Conservation (phyloP, 2,329 filamentous ascomycete genomes). For the Fusarium beomiforme region DNA sequence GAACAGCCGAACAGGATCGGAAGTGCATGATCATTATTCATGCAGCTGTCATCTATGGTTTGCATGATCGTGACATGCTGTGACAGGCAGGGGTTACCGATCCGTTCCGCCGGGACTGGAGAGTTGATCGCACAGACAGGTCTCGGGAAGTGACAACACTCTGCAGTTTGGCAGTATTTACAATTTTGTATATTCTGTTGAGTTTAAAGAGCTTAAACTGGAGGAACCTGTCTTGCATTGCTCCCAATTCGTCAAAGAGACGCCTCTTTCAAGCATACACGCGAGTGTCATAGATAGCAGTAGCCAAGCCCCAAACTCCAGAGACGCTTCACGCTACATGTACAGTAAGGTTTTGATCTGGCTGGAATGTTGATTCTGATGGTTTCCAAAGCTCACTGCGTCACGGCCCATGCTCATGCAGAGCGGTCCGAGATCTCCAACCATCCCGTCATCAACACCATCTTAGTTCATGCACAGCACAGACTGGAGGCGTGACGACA, state of each 20-base stretch:
- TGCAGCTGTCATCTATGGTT: not conserved
- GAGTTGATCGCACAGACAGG: not conserved
- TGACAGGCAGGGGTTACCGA: constrained; percentile 11
- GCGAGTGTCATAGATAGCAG: not conserved
- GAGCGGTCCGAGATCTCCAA: not conserved
- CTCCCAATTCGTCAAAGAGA: not conserved
- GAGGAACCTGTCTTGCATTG: not conserved
- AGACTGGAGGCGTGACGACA: not conserved
- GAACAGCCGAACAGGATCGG: constrained; percentile 9
- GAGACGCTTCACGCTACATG: not conserved
- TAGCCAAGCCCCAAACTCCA: not conserved
- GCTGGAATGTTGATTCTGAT: not conserved
- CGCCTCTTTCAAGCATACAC: not conserved
- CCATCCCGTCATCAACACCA: not conserved
- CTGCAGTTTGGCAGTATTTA: not conserved
- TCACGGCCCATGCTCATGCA: not conserved
- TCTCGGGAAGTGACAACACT: not conserved
- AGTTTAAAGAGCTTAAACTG: not conserved
- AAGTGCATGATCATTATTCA: not conserved
- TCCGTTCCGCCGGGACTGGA: not conserved
- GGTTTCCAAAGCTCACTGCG: not conserved
- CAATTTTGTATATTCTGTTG: not conserved
- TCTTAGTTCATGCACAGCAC: constrained; percentile 4
- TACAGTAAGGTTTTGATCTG: fast-evolving
- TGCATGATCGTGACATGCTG: constrained; percentile 7